Base-by-base conservation (phyloP, 768 basidiomycete genomes). In the Rhodotorula babjevae region DNA sequence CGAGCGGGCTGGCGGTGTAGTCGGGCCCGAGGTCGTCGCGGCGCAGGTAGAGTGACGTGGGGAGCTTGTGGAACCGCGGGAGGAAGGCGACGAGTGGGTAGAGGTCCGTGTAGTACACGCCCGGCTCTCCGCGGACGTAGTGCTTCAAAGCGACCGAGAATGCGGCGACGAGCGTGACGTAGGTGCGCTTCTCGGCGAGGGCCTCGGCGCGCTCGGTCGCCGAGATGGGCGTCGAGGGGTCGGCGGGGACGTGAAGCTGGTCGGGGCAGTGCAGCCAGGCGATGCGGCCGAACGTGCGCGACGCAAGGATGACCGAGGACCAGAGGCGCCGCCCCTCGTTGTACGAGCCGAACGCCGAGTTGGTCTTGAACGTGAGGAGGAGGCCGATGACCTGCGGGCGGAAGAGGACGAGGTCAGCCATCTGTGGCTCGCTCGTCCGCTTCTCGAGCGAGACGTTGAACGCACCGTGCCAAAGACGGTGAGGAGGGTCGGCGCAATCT, bases 81-180 rank as follows among this genome's bases (percentile, higher is more conserved):
- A 89, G 84, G 82, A 88, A 87, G 76, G 84, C 86, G 65, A 90
- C 83, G 58, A 90, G 82, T 23, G 87, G 87, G 76, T 88, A 91
- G 36, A 90, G 84, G 76, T 90, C 89, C 57, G 87, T 83, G 78
- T 89, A 90, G 81, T 87, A 90, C 14, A 88, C 84, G 1, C 89
- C 88, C n/a, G 84, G 80, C 79, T 90, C 89, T 11, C 85, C 86
- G 46, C 89, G 60, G 9, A 61, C 60, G 46, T 61, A 61, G 44
- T 61, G 60, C 60, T 61, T 61, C 2, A 61, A n/a, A n/a, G 60
- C 60, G 86, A 33, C 89, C 84, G 42, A 8, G 0, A 33, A 57
- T 5, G 29, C 46, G 79, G 84, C 72, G 70, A 87, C 86, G 61
- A 90, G 79, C 77, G 89, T 89, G 68, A 90, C 83, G 84, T 88